Evolutionary conservation across 2,329 filamentous ascomycete genomes (phyloP).

Genomic region (Fusarium sp.): DNA sequence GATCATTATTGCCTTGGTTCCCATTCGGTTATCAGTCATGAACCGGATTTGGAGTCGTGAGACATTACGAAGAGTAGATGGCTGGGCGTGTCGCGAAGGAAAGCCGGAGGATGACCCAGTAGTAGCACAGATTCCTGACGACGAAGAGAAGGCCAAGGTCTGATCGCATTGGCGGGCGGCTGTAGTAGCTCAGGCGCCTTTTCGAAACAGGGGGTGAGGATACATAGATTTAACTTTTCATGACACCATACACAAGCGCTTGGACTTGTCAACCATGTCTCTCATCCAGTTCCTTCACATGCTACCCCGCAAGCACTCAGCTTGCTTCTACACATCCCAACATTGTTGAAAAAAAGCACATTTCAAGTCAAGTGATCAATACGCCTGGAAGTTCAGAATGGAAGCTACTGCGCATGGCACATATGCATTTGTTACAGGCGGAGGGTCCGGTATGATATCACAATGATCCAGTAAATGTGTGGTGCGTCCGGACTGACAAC

Average conservation of each 20-base stretch:
- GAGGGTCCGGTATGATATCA: constrained; percentile 38
- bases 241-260: not conserved
- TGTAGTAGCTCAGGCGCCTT: not conserved
- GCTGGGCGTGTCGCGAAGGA: constrained; percentile 64
- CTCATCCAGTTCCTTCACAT: constrained; percentile 49
- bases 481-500: not conserved
- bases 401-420: constrained; percentile 47
- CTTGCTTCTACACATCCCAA: not conserved
- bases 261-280: constrained; percentile 11
- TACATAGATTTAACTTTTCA: constrained; percentile 3
- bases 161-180: constrained; percentile 12
- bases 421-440: constrained; percentile 39
- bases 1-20: constrained; percentile 73
- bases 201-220: not conserved
- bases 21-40: constrained; percentile 71
- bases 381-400: not conserved
- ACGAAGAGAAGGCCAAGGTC: constrained; percentile 49
- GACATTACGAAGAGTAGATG: constrained; percentile 62
- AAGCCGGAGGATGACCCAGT: constrained; percentile 62
- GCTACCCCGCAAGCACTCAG: constrained; percentile 25
- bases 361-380: not conserved
- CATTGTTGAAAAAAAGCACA: not conserved
- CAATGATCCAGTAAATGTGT: not conserved
- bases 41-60: constrained; percentile 70
- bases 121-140: constrained; percentile 27